Percentiles rank a stretch among this genome's conserved stretches.
phyloP scores from a whole-genome alignment of 345 rosid species.

The Sonneratia alba region DNA sequence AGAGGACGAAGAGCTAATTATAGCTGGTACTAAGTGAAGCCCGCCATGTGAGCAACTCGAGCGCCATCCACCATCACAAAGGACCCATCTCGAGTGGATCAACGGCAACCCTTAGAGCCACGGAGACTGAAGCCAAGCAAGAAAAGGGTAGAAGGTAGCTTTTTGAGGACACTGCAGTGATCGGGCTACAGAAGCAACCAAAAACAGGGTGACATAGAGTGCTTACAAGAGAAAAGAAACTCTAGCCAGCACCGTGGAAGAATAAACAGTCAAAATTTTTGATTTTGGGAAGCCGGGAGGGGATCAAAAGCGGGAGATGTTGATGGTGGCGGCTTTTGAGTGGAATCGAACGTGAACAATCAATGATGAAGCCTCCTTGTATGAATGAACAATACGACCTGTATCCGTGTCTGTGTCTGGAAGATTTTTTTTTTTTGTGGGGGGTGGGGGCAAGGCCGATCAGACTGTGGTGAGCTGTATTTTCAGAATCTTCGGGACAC shows the following conservation, averaged over 20 bases:
- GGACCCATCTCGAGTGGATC: background rate
- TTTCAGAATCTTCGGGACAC: background rate
- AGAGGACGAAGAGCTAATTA: background rate
- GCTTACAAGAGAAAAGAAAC: background rate
- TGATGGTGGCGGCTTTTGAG: background rate
- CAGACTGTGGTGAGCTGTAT: background rate
- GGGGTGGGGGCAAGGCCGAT: background rate
- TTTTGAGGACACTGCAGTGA: background rate
- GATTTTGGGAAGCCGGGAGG: background rate
- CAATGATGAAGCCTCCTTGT: too few species aligned
- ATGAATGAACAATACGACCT: too few species aligned
- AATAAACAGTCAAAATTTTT: background rate
- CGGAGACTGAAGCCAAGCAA: background rate
- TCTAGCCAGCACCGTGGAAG: constrained; percentile 1
- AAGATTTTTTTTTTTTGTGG: background rate
- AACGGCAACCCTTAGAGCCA: background rate
- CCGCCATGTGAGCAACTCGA: background rate
- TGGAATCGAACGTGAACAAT: constrained; percentile 1
- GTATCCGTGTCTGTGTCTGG: too few species aligned
- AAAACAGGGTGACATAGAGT: background rate
- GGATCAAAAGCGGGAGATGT: background rate
- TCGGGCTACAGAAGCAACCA: background rate
- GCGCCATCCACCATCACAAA: background rate
- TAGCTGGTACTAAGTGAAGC: background rate
- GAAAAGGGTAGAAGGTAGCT: background rate